A percentile compares a stretch with the other conserved stretches of the same genome.
Evolutionary conservation across 2,329 filamentous ascomycete species (phyloP).

Genomic region (Aspergillus chevalieri): DNA sequence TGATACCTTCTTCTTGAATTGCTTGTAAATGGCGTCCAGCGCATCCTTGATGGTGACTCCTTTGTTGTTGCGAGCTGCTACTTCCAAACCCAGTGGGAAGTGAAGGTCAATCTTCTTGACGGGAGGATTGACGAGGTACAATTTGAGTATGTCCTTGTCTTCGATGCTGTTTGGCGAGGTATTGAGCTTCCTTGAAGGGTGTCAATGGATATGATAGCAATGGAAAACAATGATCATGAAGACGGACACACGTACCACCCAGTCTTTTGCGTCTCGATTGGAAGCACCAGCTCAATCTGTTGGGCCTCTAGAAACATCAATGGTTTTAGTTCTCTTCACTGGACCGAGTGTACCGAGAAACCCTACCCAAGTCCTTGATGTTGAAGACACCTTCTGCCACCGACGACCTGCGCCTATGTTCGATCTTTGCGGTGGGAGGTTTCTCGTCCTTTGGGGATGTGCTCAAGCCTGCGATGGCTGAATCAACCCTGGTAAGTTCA

Average conservation of each 20-base stretch:
- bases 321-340: background rate
- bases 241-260: conserved; percentile 22
- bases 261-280: conserved; percentile 32
- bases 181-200: conserved; percentile 75
- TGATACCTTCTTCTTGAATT: conserved; percentile 87
- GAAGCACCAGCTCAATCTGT: conserved; percentile 26
- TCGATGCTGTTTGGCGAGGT: conserved; percentile 71
- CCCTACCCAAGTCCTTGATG: conserved; percentile 78
- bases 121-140: conserved; percentile 69
- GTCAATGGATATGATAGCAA: background rate
- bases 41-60: conserved; percentile 97
- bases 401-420: conserved; percentile 65
- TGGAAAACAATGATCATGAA: background rate
- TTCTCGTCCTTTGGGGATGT: conserved; percentile 62
- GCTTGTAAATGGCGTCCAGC: conserved; percentile 89
- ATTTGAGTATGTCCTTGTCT: conserved; percentile 77
- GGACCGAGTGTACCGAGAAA: background rate
- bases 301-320: conserved; percentile 18
- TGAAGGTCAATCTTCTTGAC: conserved; percentile 93
- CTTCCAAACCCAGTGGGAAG: conserved; percentile 80
- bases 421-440: conserved; percentile 44
- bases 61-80: conserved; percentile 84
- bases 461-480: conserved; percentile 73
- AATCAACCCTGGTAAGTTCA: conserved; percentile 76
- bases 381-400: conserved; percentile 68